Evolutionary conservation across 2,329 filamentous ascomycete species (phyloP).

Genomic region (Fusarium begoniae): DNA sequence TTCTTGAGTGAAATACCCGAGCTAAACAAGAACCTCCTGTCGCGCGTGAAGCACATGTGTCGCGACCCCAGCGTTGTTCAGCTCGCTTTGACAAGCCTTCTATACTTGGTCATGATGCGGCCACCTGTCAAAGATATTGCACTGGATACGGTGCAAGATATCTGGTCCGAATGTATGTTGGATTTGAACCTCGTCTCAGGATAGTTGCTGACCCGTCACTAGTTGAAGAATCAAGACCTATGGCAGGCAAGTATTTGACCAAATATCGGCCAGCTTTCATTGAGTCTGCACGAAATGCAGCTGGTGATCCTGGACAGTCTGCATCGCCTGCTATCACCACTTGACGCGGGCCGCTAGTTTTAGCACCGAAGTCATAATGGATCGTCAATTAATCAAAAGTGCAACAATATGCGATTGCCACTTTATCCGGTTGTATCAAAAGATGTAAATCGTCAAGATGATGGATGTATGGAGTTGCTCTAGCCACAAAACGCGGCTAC

Average conservation of each 20-base stretch:
- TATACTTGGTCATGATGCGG: conserved; percentile 74
- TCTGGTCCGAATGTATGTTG: conserved; percentile 72
- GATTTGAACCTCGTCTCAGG: not conserved
- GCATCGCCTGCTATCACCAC: conserved; percentile 45
- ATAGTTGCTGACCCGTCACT: conserved; percentile 26
- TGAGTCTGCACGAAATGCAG: conserved; percentile 44
- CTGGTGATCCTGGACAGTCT: conserved; percentile 32
- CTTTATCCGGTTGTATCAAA: conserved; percentile 16
- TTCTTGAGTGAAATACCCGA: conserved; percentile 93
- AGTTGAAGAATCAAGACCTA: conserved; percentile 71
- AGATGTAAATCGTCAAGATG: conserved; percentile 6
- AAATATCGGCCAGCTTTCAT: conserved; percentile 68
- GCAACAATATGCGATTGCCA: not conserved
- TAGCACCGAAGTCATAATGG: not conserved
- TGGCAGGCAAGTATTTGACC: conserved; percentile 69
- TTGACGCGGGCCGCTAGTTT: conserved; percentile 24
- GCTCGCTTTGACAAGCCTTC: conserved; percentile 69
- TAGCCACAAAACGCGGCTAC: conserved; percentile 1
- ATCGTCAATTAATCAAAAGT: not conserved
- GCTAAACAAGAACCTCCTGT: conserved; percentile 75
- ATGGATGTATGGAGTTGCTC: conserved; percentile 8
- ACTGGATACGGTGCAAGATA: conserved; percentile 71
- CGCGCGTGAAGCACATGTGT: conserved; percentile 74
- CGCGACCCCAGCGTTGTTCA: conserved; percentile 72
- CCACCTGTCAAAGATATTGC: conserved; percentile 71